These are phyloP conservation scores for Dianthus caryophyllus DNA, from an alignment of 148 eudicot species.

Conservation along the genomic window DNA sequence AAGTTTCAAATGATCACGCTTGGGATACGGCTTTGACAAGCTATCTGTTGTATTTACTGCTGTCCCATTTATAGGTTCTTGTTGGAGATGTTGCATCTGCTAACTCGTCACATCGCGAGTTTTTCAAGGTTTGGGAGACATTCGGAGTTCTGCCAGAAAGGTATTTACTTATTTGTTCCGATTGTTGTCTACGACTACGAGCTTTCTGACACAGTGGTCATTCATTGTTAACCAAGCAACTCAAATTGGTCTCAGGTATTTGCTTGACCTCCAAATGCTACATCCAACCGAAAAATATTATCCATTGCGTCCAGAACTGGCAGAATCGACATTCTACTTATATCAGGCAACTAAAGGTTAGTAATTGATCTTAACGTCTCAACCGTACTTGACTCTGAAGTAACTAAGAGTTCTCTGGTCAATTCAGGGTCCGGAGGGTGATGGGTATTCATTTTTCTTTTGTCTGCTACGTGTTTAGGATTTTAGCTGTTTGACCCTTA, in stretches of 20 bases:
- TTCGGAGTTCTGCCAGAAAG: constrained; percentile 95
- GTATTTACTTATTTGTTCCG: constrained; percentile 28
- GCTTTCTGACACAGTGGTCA: constrained; percentile 1
- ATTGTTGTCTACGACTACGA: background rate
- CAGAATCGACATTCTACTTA: constrained; percentile 90
- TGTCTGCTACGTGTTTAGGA: background rate
- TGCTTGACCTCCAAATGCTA: constrained; percentile 83
- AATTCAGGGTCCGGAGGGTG: background rate
- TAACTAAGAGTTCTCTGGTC: background rate
- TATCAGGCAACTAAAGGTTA: constrained; percentile 97
- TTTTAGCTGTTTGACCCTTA: background rate
- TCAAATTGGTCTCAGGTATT: constrained; percentile 44
- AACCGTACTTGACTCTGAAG: background rate
- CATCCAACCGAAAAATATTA: constrained; percentile 98
- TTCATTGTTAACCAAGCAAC: constrained; percentile 1
- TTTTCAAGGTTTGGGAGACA: constrained; percentile 77
- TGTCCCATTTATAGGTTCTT: constrained; percentile 60
- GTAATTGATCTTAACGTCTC: constrained; percentile 15
- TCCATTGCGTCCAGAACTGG: constrained; percentile 95
- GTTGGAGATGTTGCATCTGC: constrained; percentile 90
- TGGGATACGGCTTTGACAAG: constrained; percentile 5
- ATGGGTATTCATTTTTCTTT: background rate
- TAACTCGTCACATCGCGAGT: constrained; percentile 90
- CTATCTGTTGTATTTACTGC: constrained; percentile 16
- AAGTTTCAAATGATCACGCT: constrained; percentile 21